phyloP scores from a whole-genome alignment of 2,329 filamentous ascomycete genomes.

The Achaetomium macrosporum region DNA sequence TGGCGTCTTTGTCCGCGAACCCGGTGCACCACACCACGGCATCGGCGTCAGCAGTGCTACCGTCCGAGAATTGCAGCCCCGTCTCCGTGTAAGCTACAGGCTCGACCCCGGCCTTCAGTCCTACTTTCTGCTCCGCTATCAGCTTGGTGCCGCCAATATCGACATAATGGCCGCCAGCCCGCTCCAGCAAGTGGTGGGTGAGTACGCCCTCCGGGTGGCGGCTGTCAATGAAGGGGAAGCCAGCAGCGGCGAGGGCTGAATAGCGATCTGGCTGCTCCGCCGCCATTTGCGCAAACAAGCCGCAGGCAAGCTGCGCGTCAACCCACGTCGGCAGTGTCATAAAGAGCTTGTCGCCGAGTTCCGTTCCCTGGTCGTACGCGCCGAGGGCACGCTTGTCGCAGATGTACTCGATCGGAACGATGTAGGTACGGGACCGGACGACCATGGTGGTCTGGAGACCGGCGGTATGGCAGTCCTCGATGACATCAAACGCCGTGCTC shows the following conservation, averaged over 20 bases:
- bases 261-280: constrained; percentile 32
- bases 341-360: constrained; percentile 23
- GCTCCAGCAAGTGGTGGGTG: constrained; percentile 32
- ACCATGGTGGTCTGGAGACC: constrained; percentile 32
- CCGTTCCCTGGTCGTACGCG: constrained; percentile 27
- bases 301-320: constrained; percentile 17
- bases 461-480: constrained; percentile 30
- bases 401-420: constrained; percentile 31
- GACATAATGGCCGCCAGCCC: constrained; percentile 36
- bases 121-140: constrained; percentile 30
- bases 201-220: constrained; percentile 24
- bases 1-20: constrained; percentile 30
- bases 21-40: constrained; percentile 39
- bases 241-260: constrained; percentile 27
- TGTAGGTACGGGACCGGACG: constrained; percentile 32
- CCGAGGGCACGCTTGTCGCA: constrained; percentile 26
- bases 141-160: constrained; percentile 33
- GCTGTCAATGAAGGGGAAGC: constrained; percentile 35
- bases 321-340: constrained; percentile 21
- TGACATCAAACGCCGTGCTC: constrained; percentile 39
- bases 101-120: constrained; percentile 28
- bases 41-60: constrained; percentile 30
- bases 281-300: constrained; percentile 24
- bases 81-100: constrained; percentile 29
- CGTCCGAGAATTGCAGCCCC: constrained; percentile 32